Evolutionary conservation across 1,139 yeast genomes (phyloP), one percentile per base, ranked within the genome.

Genomic region (Saccharomyces uvarum): DNA sequence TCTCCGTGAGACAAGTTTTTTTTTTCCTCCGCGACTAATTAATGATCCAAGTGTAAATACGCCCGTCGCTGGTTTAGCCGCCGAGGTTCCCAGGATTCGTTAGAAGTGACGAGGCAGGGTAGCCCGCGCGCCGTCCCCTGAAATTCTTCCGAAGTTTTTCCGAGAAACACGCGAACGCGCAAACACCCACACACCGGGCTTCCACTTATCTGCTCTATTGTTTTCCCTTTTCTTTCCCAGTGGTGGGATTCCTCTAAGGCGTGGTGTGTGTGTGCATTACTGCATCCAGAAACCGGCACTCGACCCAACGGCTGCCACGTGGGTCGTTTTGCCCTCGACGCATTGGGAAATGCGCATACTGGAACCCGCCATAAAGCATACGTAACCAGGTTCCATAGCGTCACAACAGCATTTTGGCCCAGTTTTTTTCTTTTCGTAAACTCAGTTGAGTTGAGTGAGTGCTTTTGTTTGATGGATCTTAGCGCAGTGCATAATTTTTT

Each of bases 361-460:
- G 16, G 13, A 38, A 16, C 24, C 3, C 44, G 3, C 6, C 44
- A 38, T 16, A 19, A 8, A 9, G 11, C 13, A 21, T 38, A 38
- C 44, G 44, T 38, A 38, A 38, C 16, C 2, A 19, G 11, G 24
- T 38, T 6, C 21, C 21, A 21, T 16, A 38, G n/a, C 44, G 44
- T 38, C 44, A 38, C 44, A 38, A 38, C 3, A 19, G 13, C 3
- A 19, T 19, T 16, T 38, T 16, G 16, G 24, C 24, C 19, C 2
- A 16, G 9, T 21, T 16, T 38, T 38, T 13, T 8, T 9, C 44
- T 16, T 16, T 38, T 16, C 21, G 16, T 38, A 4, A 14, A 38
- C 24, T 38, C 44, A 38, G 44, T 38, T 38, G 44, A 38, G 44
- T 38, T 38, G 44, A 38, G 44, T 38, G 44, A 38, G 44, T 38